Conservation (phyloP, 2,329 filamentous ascomycete genomes). For the Chlorencoelia australis region DNA sequence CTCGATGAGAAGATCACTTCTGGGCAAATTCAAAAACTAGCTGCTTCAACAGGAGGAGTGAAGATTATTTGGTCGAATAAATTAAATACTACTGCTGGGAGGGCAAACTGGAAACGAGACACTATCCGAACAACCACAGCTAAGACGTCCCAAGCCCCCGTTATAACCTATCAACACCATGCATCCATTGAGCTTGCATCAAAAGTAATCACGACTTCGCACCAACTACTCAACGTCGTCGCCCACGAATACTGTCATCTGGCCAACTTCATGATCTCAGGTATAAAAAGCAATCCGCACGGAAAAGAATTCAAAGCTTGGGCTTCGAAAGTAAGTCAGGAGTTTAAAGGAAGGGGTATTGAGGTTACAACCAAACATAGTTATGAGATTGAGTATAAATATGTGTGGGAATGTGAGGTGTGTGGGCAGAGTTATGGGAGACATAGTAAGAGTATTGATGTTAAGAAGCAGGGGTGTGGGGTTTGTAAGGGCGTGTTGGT, state of each 20-base stretch:
- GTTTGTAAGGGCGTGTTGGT: slow-evolving; percentile 59
- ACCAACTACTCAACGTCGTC: slow-evolving; percentile 78
- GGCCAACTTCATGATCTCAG: slow-evolving; percentile 79
- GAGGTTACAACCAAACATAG: slow-evolving; percentile 81
- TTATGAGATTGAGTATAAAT: slow-evolving; percentile 89
- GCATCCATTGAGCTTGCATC: slow-evolving; percentile 81
- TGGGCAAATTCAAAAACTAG: slow-evolving; percentile 47
- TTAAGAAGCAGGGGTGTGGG: slow-evolving; percentile 61
- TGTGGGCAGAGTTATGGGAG: slow-evolving; percentile 70
- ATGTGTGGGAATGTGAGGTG: slow-evolving; percentile 65
- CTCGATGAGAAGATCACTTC: slow-evolving; percentile 57
- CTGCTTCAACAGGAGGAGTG: slow-evolving; percentile 57
- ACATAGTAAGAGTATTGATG: slow-evolving; percentile 79
- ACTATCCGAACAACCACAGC: slow-evolving; percentile 31
- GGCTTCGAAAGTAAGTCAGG: slow-evolving; percentile 43
- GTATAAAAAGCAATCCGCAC: slow-evolving; percentile 67
- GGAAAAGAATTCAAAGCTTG: slow-evolving; percentile 77
- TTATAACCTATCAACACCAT: slow-evolving; percentile 39
- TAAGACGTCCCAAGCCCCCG: slow-evolving; percentile 3
- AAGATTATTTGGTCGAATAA: slow-evolving; percentile 65
- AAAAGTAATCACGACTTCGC: slow-evolving; percentile 72
- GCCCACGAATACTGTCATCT: slow-evolving; percentile 96
- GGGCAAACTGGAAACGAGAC: slow-evolving; percentile 62
- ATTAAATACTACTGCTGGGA: slow-evolving; percentile 70
- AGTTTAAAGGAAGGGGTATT: slow-evolving; percentile 54